These are phyloP conservation scores for Phyllachora maydis DNA, from an alignment of 2,329 filamentous ascomycete genomes.

Conservation along the genomic window DNA sequence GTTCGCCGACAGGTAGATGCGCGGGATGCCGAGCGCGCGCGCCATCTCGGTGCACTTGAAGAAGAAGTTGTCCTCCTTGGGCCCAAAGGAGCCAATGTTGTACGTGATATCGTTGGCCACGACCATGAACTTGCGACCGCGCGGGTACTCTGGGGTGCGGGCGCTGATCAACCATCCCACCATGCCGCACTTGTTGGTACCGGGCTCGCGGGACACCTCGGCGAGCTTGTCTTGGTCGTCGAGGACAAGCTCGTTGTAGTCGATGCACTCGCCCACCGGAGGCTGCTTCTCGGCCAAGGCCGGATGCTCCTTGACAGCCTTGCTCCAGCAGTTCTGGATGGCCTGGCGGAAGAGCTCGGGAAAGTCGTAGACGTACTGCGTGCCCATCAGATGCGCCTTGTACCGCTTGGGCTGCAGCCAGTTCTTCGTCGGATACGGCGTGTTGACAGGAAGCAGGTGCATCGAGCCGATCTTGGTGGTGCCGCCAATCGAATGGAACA, in stretches of 20 bases:
- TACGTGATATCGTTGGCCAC: conserved; percentile 99
- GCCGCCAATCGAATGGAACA: conserved; percentile 94
- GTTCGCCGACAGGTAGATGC: conserved; percentile 96
- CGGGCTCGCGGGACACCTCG: conserved; percentile 86
- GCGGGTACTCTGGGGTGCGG: conserved; percentile 86
- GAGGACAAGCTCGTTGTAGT: conserved; percentile 82
- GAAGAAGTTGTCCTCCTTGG: conserved; percentile 95
- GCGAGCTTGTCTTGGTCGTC: conserved; percentile 84
- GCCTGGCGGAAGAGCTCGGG: conserved; percentile 97
- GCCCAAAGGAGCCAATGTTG: conserved; percentile 96
- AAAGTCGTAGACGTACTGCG: conserved; percentile 99
- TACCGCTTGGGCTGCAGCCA: conserved; percentile 97
- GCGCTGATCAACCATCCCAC: conserved; percentile 94
- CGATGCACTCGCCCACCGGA: conserved; percentile 72
- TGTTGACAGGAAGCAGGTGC: conserved; percentile 78
- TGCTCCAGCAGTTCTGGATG: conserved; percentile 84
- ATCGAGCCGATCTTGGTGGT: conserved; percentile 89
- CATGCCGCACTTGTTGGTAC: conserved; percentile 94
- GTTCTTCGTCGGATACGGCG: conserved; percentile 94
- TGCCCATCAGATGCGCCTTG: conserved; percentile 98
- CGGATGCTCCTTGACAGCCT: conserved; percentile 53
- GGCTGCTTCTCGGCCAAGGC: conserved; percentile 64
- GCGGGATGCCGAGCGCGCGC: conserved; percentile 81
- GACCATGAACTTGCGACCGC: conserved; percentile 80
- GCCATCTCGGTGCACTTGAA: conserved; percentile 96